Percentiles rank a stretch among this genome's conserved stretches.
These are phyloP conservation scores for Acacia acuminata DNA, from an alignment of 306 rosid genomes.

Conservation along the genomic window DNA sequence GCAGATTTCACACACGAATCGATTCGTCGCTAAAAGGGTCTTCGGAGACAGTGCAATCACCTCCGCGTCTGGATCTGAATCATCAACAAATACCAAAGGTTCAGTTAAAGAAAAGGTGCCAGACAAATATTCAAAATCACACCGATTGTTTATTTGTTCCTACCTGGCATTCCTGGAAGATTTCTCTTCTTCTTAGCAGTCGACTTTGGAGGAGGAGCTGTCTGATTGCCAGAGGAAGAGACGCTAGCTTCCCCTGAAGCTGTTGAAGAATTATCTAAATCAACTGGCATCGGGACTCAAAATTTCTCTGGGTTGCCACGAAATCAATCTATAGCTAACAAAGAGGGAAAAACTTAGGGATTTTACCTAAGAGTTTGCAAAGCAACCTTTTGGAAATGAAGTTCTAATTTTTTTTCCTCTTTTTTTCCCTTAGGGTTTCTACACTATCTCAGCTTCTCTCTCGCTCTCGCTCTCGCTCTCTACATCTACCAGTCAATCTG, in stretches of 20 bases:
- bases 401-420: conserved; percentile 26
- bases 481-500: conserved; percentile 73
- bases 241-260: conserved; percentile 87
- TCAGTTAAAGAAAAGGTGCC: neutral
- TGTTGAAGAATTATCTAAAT: conserved; percentile 69
- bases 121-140: neutral
- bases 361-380: conserved; percentile 42
- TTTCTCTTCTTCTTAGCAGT: conserved; percentile 74
- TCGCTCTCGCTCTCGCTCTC: conserved; percentile 19
- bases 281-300: conserved; percentile 58
- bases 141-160: neutral
- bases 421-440: conserved; percentile 40
- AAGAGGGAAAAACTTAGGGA: conserved; percentile 40
- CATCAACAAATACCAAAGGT: neutral
- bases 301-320: conserved; percentile 12
- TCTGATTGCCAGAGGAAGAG: conserved; percentile 70
- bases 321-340: conserved; percentile 27
- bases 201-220: conserved; percentile 55
- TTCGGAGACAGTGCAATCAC: conserved; percentile 91
- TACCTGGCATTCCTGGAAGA: conserved; percentile 98
- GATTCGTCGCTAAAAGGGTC: conserved; percentile 78
- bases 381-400: conserved; percentile 40
- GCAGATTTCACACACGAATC: conserved; percentile 93
- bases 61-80: conserved; percentile 91
- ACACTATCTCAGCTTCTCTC: conserved; percentile 14